phyloP scores from a whole-genome alignment of 306 rosid genomes.

The Castanea sativa region DNA sequence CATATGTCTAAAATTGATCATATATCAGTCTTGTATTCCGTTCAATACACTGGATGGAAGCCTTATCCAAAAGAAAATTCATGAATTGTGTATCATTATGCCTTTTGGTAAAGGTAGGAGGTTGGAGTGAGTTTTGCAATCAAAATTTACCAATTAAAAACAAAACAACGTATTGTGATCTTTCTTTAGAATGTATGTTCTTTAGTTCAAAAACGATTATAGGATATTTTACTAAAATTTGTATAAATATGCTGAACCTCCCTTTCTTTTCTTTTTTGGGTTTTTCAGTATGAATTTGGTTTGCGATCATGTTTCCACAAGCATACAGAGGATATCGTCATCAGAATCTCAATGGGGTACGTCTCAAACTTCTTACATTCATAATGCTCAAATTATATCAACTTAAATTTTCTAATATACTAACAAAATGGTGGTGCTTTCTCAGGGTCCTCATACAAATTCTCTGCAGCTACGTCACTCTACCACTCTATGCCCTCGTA shows the following conservation, averaged over 20 bases:
- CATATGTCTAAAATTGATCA: no score
- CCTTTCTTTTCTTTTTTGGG: not conserved
- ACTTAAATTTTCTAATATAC: not conserved
- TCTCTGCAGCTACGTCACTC: conserved; percentile 88
- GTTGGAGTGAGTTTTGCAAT: no score
- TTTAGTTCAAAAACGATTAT: no score
- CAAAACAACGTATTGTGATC: no score
- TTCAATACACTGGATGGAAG: fast-evolving
- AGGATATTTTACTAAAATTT: no score
- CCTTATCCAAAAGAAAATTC: no score
- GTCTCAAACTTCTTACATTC: not conserved
- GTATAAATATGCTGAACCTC: not conserved
- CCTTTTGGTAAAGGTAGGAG: no score
- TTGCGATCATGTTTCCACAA: conserved; percentile 64
- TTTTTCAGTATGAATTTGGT: conserved; percentile 66
- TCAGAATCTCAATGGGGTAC: conserved; percentile 86
- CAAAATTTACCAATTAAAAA: no score
- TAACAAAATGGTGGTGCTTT: not conserved
- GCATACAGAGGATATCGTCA: conserved; percentile 48
- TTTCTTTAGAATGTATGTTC: no score
- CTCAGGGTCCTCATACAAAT: conserved; percentile 67
- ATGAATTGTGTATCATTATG: no score
- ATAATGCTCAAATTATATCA: not conserved
- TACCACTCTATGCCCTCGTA: conserved; percentile 88
- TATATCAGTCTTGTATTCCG: no score